Base-by-base conservation (phyloP, 192 early-diverging fungal genomes). In the Globomyces pollinis-pini region DNA sequence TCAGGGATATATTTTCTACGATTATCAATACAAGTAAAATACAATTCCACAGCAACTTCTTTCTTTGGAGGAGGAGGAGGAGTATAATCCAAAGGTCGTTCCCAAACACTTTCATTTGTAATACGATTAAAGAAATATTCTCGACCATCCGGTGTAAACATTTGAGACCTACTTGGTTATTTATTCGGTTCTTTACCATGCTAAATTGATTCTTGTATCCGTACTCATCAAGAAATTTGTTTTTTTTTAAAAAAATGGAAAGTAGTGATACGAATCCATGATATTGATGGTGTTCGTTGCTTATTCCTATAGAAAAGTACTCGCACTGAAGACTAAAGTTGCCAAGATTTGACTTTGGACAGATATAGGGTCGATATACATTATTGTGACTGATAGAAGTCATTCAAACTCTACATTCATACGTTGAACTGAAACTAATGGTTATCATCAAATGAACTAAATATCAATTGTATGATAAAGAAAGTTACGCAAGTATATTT, bases 41-140 rank as follows among this genome's bases (percentile, higher is more conserved):
- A n/a, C 24, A 50, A 11, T 50, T 50, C 20, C 0, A 50, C 20
- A 26, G 28, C 15, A 28, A 28, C 11, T n/a, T 50, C 47, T n/a
- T 29, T 50, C 57, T 33, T 54, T 20, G 57, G 54, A 21, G 61
- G 62, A 2, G 33, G 38, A 11, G 23, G 57, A 21, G 65, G 57
- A 18, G 50, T 63, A 11, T 47, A 57, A 44, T 66, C 64, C 21
- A 54, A 53, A 0, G 71, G 67, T 58, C 59, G 53, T 38, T 43
- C 71, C 90, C 90, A 91, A n/a, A 78, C 73, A 55, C 80, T 87
- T 61, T 83, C 66, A 32, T 78, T 79, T 6, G 87, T 87, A 8
- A 74, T 58, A 0, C 83, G 57, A 61, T 91, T 89, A 66, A 87
- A 88, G 57, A 75, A 90, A 62, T 89, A 91, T n/a, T 77, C 32